A percentile compares a stretch with the other conserved stretches of the same genome.
These are phyloP conservation scores for Fusarium oxysporum DNA, from an alignment of 2,329 filamentous ascomycete species.

Conservation along the genomic window DNA sequence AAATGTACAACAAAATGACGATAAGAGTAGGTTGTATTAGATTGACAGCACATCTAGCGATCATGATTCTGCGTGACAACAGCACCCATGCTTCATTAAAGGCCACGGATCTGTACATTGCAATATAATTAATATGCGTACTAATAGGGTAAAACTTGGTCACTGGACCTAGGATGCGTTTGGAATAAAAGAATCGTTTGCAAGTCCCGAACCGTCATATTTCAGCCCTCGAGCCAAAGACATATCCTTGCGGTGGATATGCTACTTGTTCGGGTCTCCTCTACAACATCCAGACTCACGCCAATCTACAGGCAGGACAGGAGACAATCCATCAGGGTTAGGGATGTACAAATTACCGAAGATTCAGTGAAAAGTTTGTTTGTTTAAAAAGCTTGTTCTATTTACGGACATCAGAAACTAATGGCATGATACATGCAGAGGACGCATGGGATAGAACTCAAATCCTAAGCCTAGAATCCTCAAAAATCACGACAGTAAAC, in stretches of 20 bases:
- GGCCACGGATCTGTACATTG: neutral
- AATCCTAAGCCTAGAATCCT: too few species aligned
- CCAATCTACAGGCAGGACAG: constrained; percentile 50
- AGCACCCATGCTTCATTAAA: neutral
- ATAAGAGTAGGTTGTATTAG: neutral
- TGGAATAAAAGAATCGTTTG: neutral
- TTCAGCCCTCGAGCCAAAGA: constrained; percentile 55
- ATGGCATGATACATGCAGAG: too few species aligned
- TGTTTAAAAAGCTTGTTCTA: too few species aligned
- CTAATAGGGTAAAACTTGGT: neutral
- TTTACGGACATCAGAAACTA: too few species aligned
- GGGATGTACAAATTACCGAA: constrained; percentile 42
- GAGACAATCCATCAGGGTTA: constrained; percentile 63
- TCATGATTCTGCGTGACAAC: neutral
- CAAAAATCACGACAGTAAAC: neutral
- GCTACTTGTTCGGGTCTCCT: neutral
- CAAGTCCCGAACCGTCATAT: neutral
- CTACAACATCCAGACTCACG: neutral
- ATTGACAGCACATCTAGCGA: neutral
- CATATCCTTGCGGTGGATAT: constrained; percentile 32
- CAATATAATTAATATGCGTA: neutral
- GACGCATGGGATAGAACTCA: too few species aligned
- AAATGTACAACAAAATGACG: neutral
- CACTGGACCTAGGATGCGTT: neutral
- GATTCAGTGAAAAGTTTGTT: too few species aligned